Evolutionary conservation across 1,284 basidiomycete genomes (phyloP).

Genomic region (Tilletiopsis washingtonensis): DNA sequence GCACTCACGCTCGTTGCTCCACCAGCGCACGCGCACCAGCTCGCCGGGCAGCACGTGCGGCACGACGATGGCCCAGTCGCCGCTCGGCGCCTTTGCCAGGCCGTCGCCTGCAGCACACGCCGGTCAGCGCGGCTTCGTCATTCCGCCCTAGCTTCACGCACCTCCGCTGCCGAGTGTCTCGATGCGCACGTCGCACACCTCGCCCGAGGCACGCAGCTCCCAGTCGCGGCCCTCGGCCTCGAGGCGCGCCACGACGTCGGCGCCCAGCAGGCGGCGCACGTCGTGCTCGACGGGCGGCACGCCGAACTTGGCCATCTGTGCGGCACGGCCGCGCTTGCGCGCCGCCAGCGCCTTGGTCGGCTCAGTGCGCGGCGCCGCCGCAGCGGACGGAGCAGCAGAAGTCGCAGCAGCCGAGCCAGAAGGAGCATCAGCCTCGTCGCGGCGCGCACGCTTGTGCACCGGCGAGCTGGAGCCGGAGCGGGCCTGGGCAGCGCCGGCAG

Average conservation of each 20-base stretch:
- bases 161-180: not conserved
- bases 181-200: not conserved
- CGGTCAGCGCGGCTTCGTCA: not conserved
- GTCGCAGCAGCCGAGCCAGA: too few species aligned
- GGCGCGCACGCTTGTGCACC: too few species aligned
- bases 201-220: not conserved
- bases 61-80: slow-evolving; percentile 39
- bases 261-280: not conserved
- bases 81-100: slow-evolving; percentile 26
- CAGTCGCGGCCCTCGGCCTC: not conserved
- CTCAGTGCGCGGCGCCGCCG: too few species aligned
- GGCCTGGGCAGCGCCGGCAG: too few species aligned
- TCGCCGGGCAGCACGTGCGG: slow-evolving; percentile 39
- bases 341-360: too few species aligned
- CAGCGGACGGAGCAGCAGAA: too few species aligned
- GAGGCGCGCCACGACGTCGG: not conserved
- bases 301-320: not conserved
- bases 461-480: too few species aligned
- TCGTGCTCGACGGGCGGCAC: not conserved
- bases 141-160: not conserved
- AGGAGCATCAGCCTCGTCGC: too few species aligned
- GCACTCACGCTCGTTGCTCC: slow-evolving; percentile 22
- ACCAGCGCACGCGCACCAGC: slow-evolving; percentile 24
- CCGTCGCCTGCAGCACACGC: slow-evolving; percentile 19
- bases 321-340: too few species aligned